These are phyloP conservation scores for Gracilaria caudata DNA, from an alignment of 23 red algal genomes.

Conservation along the genomic window DNA sequence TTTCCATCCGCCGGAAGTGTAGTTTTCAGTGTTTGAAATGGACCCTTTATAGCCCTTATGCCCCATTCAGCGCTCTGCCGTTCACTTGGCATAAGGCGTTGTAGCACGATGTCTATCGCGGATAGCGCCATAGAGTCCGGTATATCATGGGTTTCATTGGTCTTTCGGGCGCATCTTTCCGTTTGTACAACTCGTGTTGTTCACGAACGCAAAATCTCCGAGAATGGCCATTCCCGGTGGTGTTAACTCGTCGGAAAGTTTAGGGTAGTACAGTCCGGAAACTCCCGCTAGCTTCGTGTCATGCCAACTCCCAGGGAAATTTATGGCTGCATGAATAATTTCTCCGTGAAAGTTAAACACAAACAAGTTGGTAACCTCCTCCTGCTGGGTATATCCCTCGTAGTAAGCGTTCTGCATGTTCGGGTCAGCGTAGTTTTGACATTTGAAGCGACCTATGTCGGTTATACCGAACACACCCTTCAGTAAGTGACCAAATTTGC, in stretches of 20 bases:
- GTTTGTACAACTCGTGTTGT: neutral
- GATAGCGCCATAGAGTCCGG: neutral
- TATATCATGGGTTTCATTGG: conserved; percentile 8
- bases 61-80: conserved; percentile 34
- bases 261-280: conserved; percentile 24
- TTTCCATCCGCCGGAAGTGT: neutral
- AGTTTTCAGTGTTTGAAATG: neutral
- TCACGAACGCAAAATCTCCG: conserved; percentile 5
- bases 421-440: neutral
- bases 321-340: conserved; percentile 38
- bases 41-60: neutral
- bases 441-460: conserved; percentile 4
- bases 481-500: conserved; percentile 18
- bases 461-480: neutral
- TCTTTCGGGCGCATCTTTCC: conserved; percentile 39
- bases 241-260: conserved; percentile 20
- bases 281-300: conserved; percentile 16
- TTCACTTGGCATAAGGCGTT: conserved; percentile 33
- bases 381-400: conserved; percentile 14
- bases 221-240: conserved; percentile 25
- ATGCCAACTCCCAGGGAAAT: conserved; percentile 38
- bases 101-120: conserved; percentile 3
- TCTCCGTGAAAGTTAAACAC: conserved; percentile 27
- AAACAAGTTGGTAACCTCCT: conserved; percentile 37
- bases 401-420: conserved; percentile 31